Conservation (phyloP, 257 asterid species). For the Ilex asprella region DNA sequence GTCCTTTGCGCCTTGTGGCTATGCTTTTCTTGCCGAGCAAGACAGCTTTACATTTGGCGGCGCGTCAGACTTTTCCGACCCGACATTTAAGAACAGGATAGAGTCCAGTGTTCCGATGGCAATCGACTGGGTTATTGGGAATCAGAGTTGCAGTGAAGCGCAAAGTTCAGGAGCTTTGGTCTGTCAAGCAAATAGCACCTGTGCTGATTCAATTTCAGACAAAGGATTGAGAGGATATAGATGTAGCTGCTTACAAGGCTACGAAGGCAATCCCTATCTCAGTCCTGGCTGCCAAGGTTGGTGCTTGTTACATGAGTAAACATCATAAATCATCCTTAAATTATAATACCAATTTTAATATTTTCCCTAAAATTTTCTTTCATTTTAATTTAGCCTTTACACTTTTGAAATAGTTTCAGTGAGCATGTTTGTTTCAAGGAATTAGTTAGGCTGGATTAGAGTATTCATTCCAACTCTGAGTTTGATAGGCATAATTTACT, state of each 20-base stretch:
- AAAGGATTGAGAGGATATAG: conserved; percentile 50
- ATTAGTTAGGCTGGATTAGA: too few species aligned
- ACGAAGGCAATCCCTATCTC: conserved; percentile 68
- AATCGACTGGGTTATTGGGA: conserved; percentile 70
- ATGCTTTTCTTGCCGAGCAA: conserved; percentile 62
- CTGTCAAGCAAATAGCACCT: conserved; percentile 38
- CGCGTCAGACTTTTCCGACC: conserved; percentile 40
- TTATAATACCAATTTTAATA: too few species aligned
- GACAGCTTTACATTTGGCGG: conserved; percentile 38
- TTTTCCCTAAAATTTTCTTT: too few species aligned
- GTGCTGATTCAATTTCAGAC: conserved; percentile 33
- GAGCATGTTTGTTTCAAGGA: too few species aligned
- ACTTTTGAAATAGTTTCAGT: too few species aligned
- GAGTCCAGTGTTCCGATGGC: conserved; percentile 34
- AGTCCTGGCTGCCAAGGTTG: conserved; percentile 67
- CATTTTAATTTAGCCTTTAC: too few species aligned
- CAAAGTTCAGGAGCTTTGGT: conserved; percentile 20
- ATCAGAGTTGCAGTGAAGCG: conserved; percentile 33
- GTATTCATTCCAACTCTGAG: too few species aligned
- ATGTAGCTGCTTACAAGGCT: conserved; percentile 47
- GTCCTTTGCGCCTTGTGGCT: conserved; percentile 48
- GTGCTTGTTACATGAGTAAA: neutral
- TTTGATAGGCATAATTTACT: too few species aligned
- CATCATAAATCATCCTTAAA: too few species aligned
- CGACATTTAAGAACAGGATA: conserved; percentile 26